Base-by-base conservation (phyloP, 2,329 filamentous ascomycete species). In the Phaeosphaeriaceae sp. region DNA sequence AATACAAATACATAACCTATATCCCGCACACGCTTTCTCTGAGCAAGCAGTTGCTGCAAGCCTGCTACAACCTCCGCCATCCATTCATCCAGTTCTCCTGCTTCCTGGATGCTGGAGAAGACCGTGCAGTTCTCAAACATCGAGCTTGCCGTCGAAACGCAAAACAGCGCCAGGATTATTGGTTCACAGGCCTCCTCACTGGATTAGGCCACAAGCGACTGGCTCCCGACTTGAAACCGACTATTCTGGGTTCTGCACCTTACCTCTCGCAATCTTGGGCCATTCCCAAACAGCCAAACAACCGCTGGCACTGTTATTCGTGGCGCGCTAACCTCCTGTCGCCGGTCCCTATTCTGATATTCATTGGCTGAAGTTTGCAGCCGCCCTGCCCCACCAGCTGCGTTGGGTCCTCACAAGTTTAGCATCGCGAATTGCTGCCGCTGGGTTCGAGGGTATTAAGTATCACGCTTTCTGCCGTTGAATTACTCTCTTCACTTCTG, bases 151-250 rank as follows among this genome's bases (percentile, higher is more conserved):
- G 51, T 66, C 67, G 67, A 72, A 72, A 73, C 69, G 47, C 64
- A 45, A 52, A 54, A 58, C 54, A 46, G 41, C 34, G 46, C 43
- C 49, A 52, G 50, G 46, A 51, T 56, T 47, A 71, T 73, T 72
- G 70, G 68, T 63, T 66, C 56, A 60, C 63, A 67, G 62, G 47
- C 47, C 52, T 58, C 55, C 52, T 44, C 56, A 58, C 66, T 52
- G 54, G 59, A 59, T 60, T 61, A 63, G 60, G 56, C 54, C 46
- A 48, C 57, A 69, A 65, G 66, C 61, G 60, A 62, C 58, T 63
- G 61, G 63, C 62, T 46, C 52, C 45, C 42, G 49, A 66, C 55
- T 66, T 73, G 70, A 73, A 73, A 73, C 70, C 66, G 66, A 65
- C 63, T 67, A 58, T 63, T 67, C 57, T 55, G 63, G 64, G 56